Base-by-base conservation (phyloP, 169 alveolate species). In the Ichthyophthirius multifiliis region DNA sequence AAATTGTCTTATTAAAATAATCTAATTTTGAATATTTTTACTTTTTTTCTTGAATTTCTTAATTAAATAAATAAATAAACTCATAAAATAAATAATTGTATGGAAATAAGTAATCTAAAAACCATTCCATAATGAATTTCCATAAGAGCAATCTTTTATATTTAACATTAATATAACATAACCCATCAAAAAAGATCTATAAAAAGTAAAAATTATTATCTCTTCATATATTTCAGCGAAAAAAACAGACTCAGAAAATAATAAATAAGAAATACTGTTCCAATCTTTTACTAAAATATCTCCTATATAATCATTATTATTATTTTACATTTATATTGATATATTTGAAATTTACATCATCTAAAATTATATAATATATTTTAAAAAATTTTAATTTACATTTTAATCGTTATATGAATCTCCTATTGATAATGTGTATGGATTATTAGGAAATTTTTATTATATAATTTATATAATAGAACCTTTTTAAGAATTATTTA, bases 181-280 rank as follows among this genome's bases (percentile, higher is more conserved):
- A 30, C 47, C 73, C 16, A 78, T 32, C 16, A 78, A 75, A 13
- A 78, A 65, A 0, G 84, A 65, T 78, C 84, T 78, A 65, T 78
- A 78, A 44, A 78, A 78, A 1, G 84, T 41, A 45, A 55, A 78
- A 13, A 78, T 62, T 30, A 78, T 20, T 35, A 78, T 64, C 43
- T 78, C 84, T 31, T 78, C 84, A 78, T 65, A 78, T 5, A 78
- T 55, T 43, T 78, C 84, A 20, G 84, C 84, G 55, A 43, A 63
- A 7, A 55, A 43, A 64, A 76, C 65, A 10, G 76, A 55, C 20
- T 78, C 75, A 43, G 73, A 78, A 64, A 63, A 78, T 27, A 78
- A 31, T 23, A 78, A 31, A 41, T 62, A 65, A 37, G 78, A 55
- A 30, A 78, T 41, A 31, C 73, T 44, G 5, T 16, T 43, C 31